Base-by-base conservation (phyloP, 2,329 filamentous ascomycete species). In the Ceratocystis destructans region DNA sequence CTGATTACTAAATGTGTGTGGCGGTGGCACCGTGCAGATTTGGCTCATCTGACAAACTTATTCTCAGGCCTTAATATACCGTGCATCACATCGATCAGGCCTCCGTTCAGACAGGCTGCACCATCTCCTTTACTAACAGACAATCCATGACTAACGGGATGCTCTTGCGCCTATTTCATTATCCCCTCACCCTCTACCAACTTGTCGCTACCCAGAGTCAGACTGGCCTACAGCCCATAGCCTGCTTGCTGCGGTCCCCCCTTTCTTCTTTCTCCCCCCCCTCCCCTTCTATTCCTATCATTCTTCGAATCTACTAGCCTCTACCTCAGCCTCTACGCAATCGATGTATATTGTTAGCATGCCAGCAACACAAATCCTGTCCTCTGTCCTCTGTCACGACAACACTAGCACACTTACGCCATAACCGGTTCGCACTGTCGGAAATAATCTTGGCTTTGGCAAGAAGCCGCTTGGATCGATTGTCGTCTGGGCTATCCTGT, bases 371-470 rank as follows among this genome's bases (percentile, higher is more conserved):
- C 31, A 12, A 44, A 46, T 44, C 10, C 20, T 4, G n/a, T 59
- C 17, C 31, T 33, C 20, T 4, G n/a, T 59, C 17, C 31, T 33
- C 25, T 15, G 20, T 2, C n/a, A 55, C 50, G 12, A 55, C n/a
- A 55, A 1, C 45, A 48, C 48, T 8, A 53, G 7, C 15, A 59
- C 8, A 77, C 82, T 74, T 76, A 85, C 81, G 84, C 86, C 87
- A 90, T 25, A 90, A 75, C 68, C 81, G 80, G 74, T 84, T 89
- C 20, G 88, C 87, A 59, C 86, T 86, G 37, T 83, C 79, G 33
- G 85, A 80, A 68, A 91, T 90, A 44, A 86, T 78, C 67, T 83
- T 82, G 1, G 87, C 87, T 72, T 89, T 90, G 20, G 77, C 76
- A 17, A 85, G 73, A 37, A 90, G 73, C 72, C 89, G 90, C 65